phyloP scores from a whole-genome alignment of 306 rosid species.

The Parietaria judaica region DNA sequence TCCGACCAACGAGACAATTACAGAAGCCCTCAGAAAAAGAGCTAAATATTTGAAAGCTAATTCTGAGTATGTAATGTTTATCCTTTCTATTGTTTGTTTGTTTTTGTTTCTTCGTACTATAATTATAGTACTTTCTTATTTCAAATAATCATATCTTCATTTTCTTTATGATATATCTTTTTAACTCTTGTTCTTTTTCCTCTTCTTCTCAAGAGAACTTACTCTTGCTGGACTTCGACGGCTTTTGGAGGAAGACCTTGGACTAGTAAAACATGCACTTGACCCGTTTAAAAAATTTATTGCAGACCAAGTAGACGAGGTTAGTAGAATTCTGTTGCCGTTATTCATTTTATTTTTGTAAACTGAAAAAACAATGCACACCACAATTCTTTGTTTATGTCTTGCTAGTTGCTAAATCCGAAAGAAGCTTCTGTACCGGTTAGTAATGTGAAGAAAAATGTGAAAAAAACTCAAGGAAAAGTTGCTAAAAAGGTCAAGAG shows the following conservation, averaged over 20 bases:
- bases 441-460: conserved; percentile 40
- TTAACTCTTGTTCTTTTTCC: background rate
- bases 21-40: conserved; percentile 66
- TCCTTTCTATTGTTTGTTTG: conserved; percentile 15
- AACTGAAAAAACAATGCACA: conserved; percentile 6
- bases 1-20: conserved; percentile 52
- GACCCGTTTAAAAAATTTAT: conserved; percentile 72
- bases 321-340: conserved; percentile 24
- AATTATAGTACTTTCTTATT: background rate
- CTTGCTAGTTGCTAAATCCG: conserved; percentile 45
- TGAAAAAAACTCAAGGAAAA: conserved; percentile 44
- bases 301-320: conserved; percentile 66
- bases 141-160: background rate
- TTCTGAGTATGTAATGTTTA: conserved; percentile 55
- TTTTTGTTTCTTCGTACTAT: background rate
- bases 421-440: conserved; percentile 36
- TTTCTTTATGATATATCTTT: background rate
- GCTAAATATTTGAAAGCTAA: conserved; percentile 61
- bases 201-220: conserved; percentile 38
- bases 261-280: conserved; percentile 50
- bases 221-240: conserved; percentile 85
- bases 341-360: conserved; percentile 7
- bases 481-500: conserved; percentile 42
- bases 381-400: conserved; percentile 15
- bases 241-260: conserved; percentile 80